Conservation (phyloP, 2,329 filamentous ascomycete genomes). For the Capronia americana region DNA sequence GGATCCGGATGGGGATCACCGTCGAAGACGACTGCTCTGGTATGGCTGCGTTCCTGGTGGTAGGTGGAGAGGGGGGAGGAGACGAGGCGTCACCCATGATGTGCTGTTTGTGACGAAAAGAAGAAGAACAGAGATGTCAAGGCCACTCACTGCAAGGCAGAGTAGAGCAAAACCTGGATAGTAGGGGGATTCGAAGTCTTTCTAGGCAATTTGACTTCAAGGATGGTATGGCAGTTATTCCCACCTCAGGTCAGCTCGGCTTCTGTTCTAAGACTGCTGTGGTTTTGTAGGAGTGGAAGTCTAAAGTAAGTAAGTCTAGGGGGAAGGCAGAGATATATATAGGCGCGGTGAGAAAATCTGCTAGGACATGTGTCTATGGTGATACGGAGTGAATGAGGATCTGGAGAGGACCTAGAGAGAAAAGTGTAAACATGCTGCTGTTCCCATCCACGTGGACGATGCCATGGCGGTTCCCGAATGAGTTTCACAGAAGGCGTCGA, state of each 20-base stretch:
- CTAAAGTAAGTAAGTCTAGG: background rate
- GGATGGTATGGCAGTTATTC: background rate
- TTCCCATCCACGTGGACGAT: background rate
- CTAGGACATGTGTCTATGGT: background rate
- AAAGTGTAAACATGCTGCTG: background rate
- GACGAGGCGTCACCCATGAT: constrained; percentile 33
- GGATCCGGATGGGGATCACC: constrained; percentile 53
- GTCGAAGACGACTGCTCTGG: background rate
- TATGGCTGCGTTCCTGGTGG: background rate
- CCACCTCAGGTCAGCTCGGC: background rate
- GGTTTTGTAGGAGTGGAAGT: background rate
- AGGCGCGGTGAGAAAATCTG: background rate
- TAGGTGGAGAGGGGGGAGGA: constrained; percentile 6
- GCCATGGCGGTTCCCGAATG: background rate
- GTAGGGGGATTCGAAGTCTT: background rate
- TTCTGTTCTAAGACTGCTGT: background rate
- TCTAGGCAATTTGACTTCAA: background rate
- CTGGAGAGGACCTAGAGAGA: background rate
- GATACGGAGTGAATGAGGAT: background rate
- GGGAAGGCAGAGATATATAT: background rate
- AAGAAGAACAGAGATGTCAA: background rate
- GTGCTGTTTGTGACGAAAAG: background rate
- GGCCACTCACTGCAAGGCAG: background rate
- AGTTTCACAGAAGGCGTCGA: background rate
- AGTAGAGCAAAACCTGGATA: background rate